Conservation (phyloP, 208 protist genomes). For the Trichomonas vaginalis region DNA sequence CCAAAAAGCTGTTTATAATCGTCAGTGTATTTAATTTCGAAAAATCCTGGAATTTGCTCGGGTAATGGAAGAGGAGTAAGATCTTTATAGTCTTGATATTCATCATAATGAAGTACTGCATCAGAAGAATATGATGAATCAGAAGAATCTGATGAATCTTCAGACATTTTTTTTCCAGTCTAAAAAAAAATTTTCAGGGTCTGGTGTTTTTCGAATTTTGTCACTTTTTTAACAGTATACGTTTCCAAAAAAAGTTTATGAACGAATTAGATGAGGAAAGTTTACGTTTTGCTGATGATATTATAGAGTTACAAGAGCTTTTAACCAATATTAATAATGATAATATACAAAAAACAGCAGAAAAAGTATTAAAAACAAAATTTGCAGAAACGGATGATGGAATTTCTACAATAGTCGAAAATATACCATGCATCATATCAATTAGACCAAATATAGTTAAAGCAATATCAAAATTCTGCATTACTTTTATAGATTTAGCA, state of each 20-base stretch:
- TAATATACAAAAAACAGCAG: neutral
- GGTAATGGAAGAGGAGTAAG: neutral
- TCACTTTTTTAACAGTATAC: too few relatives aligned
- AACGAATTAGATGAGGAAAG: neutral
- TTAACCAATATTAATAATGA: neutral
- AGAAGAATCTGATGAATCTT: too few relatives aligned
- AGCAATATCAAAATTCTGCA: neutral
- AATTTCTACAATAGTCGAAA: neutral
- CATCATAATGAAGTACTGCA: too few relatives aligned
- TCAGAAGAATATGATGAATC: too few relatives aligned
- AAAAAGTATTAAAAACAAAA: neutral
- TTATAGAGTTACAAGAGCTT: neutral
- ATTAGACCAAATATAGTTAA: neutral
- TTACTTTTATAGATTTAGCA: neutral
- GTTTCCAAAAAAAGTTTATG: too few relatives aligned
- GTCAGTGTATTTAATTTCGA: neutral
- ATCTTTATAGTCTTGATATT: neutral
- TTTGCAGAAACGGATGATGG: neutral
- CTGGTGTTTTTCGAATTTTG: too few relatives aligned
- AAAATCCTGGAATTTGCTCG: neutral
- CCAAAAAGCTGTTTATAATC: neutral
- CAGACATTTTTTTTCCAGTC: too few relatives aligned
- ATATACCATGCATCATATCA: neutral
- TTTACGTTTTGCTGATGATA: neutral
- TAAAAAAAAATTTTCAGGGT: too few relatives aligned